phyloP scores from a whole-genome alignment of 2,329 filamentous ascomycete genomes.

The Myriangium duriaei region DNA sequence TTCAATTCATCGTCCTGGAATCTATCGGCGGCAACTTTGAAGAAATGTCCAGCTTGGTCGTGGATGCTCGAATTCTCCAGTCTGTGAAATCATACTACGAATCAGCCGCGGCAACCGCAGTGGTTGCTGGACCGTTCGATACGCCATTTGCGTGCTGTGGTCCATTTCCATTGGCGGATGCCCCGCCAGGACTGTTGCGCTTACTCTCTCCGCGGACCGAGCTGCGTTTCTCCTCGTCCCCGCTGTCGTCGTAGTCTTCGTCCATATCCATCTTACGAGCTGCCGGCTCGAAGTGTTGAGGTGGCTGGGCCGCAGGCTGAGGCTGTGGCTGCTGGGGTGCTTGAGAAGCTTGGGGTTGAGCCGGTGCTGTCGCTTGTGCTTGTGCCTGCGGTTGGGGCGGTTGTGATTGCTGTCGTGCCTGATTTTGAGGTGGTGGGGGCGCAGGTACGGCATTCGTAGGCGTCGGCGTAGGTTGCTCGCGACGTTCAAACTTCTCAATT shows the following conservation, averaged over 20 bases:
- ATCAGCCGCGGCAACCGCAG: background rate
- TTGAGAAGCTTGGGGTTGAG: conserved; percentile 15
- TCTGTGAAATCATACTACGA: too few species aligned
- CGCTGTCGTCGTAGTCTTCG: conserved; percentile 93
- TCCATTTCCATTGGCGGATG: conserved; percentile 13
- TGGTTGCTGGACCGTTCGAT: conserved; percentile 2
- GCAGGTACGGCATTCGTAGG: conserved; percentile 16
- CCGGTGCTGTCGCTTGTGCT: conserved; percentile 31
- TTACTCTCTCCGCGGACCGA: conserved; percentile 32
- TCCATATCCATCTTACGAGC: conserved; percentile 94
- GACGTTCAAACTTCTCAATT: conserved; percentile 30
- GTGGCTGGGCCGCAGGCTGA: conserved; percentile 12
- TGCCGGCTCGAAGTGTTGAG: conserved; percentile 59
- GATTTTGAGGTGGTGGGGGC: conserved; percentile 31
- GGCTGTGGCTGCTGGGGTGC: conserved; percentile 4
- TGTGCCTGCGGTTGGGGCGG: conserved; percentile 31
- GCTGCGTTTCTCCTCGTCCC: conserved; percentile 58
- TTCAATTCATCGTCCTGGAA: background rate
- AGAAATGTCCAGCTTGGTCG: too few species aligned
- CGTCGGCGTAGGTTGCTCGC: conserved; percentile 20
- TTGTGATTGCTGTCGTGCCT: conserved; percentile 32
- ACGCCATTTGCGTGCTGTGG: conserved; percentile 3
- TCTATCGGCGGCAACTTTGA: too few species aligned
- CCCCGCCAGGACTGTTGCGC: conserved; percentile 28
- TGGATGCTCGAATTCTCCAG: too few species aligned